Base-by-base conservation (phyloP, 805 yeast species). In the Kazachstania bromeliacearum region DNA sequence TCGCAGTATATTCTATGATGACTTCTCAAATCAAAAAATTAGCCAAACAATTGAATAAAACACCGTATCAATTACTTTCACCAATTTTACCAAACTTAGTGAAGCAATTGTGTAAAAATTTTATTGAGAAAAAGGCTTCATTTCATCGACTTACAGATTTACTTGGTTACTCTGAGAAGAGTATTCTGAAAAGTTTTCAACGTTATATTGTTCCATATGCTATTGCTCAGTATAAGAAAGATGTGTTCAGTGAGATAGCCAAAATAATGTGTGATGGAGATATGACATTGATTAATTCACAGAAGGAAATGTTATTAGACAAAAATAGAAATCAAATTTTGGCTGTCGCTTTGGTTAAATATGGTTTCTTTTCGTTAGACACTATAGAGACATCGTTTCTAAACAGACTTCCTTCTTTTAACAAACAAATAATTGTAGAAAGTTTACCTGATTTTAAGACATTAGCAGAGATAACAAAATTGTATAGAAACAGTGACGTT, bases 71-170 rank as follows among this genome's bases (percentile, higher is more conserved):
- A 52, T 59, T 89, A 10, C 62, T 85, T 15, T 75, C 83, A 6
- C 95, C 95, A 0, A 83, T 75, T 42, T 68, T 92, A 48, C 87
- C 89, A 2, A 71, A 78, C 24, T 65, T 87, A 6, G 71, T 88
- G 26, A 71, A 75, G 29, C 70, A 70, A 17, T 67, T 85, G 13
- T 77, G 85, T 3, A 73, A 73, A 42, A 66, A 67, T 30, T 51
- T 74, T 30, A 60, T 62, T 5, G 58, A 66, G 3, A 71, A 71
- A 37, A 74, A 77, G 0, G 60, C 66, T 4, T 62, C 82, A 36
- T 68, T 85, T 19, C 64, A 65, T 18, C 69, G 73, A 39, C 64
- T 89, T 13, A 73, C 87, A 5, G 76, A 74, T 19, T 62, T 85
- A 8, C 67, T 85, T 14, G 81, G 77, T 1, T 72, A 85, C 31